Conservation (phyloP, 1,284 basidiomycete species). For the Fistulinella cinereoalba region DNA sequence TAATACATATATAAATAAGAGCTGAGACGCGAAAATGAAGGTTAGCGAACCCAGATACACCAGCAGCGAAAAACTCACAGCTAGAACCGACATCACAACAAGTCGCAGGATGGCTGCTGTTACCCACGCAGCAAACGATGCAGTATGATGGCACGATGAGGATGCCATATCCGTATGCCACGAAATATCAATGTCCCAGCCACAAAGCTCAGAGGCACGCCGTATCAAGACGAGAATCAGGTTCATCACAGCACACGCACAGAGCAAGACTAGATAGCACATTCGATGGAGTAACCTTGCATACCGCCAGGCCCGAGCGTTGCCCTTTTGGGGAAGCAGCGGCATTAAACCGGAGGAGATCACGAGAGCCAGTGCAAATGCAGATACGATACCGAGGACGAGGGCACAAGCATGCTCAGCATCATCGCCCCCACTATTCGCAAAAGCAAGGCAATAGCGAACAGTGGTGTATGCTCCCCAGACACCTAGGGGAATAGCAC, state of each 20-base stretch:
- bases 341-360: slow-evolving; percentile 42
- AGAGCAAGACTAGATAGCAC: slow-evolving; percentile 46
- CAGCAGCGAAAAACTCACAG: slow-evolving; percentile 41
- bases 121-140: slow-evolving; percentile 52
- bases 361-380: slow-evolving; percentile 56
- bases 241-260: slow-evolving; percentile 52
- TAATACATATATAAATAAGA: slow-evolving; percentile 33
- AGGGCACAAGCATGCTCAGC: slow-evolving; percentile 45
- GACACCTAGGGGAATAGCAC: slow-evolving; percentile 34
- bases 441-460: slow-evolving; percentile 61
- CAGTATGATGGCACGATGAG: slow-evolving; percentile 32
- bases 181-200: slow-evolving; percentile 59
- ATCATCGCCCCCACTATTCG: slow-evolving; percentile 39
- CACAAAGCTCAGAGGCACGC: slow-evolving; percentile 47
- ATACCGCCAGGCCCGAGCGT: slow-evolving; percentile 11
- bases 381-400: slow-evolving; percentile 58
- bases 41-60: slow-evolving; percentile 5
- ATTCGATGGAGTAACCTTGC: slow-evolving; percentile 36
- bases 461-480: slow-evolving; percentile 61
- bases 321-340: slow-evolving; percentile 34
- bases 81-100: slow-evolving; percentile 44
- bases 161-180: slow-evolving; percentile 45
- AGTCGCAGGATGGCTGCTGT: slow-evolving; percentile 50
- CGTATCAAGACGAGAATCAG: slow-evolving; percentile 48
- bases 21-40: slow-evolving; percentile 26